Conservation (phyloP, 768 basidiomycete species). For the Gautieria morchelliformis region DNA sequence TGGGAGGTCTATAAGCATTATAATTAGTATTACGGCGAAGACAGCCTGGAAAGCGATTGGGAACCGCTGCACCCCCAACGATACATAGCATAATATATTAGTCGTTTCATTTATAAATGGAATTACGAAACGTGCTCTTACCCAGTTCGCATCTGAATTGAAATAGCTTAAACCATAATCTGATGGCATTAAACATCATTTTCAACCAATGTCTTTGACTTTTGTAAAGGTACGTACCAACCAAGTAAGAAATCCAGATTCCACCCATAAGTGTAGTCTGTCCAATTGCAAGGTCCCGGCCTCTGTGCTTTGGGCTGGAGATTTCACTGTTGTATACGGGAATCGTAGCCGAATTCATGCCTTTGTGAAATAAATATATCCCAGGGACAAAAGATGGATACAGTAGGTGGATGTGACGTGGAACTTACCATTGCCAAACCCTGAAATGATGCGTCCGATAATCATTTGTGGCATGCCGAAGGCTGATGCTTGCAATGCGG, state of each 20-base stretch:
- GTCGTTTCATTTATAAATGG: neutral
- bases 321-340: constrained; percentile 9
- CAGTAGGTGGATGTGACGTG: no score
- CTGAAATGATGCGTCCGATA: constrained; percentile 5
- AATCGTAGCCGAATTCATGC: constrained; percentile 7
- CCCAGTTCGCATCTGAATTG: constrained; percentile 6
- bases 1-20: constrained; percentile 4
- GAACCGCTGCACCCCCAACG: neutral
- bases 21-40: constrained; percentile 2
- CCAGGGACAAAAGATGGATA: no score
- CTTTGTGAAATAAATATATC: neutral
- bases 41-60: constrained; percentile 5
- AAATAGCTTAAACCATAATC: constrained; percentile 5
- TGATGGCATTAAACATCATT: neutral
- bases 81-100: neutral
- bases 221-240: neutral
- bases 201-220: neutral
- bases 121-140: neutral
- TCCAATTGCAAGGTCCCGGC: constrained; percentile 5
- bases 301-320: constrained; percentile 1
- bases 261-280: constrained; percentile 4
- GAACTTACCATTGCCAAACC: constrained; percentile 4
- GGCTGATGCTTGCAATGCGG: constrained; percentile 4
- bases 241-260: constrained; percentile 2
- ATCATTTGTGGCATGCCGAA: constrained; percentile 7